Evolutionary conservation across 305 asterid genomes (phyloP).

Genomic region (Andrographis paniculata): DNA sequence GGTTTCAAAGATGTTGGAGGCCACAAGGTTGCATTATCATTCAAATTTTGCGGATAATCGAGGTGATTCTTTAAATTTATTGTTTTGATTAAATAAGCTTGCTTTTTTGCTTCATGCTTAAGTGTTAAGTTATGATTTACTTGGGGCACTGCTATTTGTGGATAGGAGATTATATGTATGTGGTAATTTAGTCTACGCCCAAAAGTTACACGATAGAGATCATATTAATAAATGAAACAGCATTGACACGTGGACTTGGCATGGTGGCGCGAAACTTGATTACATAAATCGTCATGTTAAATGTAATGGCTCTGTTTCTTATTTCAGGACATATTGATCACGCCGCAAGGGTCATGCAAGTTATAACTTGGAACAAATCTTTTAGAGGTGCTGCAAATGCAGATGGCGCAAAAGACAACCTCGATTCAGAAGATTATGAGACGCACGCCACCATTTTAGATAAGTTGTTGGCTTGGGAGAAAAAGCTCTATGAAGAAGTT

Average conservation of each 20-base stretch:
- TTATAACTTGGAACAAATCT: constrained; percentile 95
- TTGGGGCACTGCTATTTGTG: not conserved
- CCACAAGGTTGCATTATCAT: constrained; percentile 88
- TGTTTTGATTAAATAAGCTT: not conserved
- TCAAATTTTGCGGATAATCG: constrained; percentile 91
- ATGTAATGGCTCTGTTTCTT: constrained; percentile 10
- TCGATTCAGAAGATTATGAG: constrained; percentile 59
- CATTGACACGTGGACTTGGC: not conserved
- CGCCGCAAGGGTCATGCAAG: constrained; percentile 93
- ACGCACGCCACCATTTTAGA: constrained; percentile 96
- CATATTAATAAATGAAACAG: constrained; percentile 1
- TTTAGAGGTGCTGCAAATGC: constrained; percentile 61
- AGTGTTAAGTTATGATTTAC: not conserved
- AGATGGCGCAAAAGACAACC: constrained; percentile 43
- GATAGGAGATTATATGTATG: not conserved
- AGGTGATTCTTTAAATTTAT: constrained; percentile 36
- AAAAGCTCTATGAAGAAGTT: constrained; percentile 94
- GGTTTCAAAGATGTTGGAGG: constrained; percentile 96
- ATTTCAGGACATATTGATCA: constrained; percentile 90
- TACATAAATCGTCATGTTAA: not conserved
- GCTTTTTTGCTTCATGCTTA: not conserved
- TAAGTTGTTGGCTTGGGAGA: constrained; percentile 97
- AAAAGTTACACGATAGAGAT: not conserved
- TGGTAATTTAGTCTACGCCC: not conserved
- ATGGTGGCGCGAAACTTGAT: not conserved